These are phyloP conservation scores for Emergomyces pasteurianus DNA, from an alignment of 2,329 filamentous ascomycete species.

Conservation along the genomic window DNA sequence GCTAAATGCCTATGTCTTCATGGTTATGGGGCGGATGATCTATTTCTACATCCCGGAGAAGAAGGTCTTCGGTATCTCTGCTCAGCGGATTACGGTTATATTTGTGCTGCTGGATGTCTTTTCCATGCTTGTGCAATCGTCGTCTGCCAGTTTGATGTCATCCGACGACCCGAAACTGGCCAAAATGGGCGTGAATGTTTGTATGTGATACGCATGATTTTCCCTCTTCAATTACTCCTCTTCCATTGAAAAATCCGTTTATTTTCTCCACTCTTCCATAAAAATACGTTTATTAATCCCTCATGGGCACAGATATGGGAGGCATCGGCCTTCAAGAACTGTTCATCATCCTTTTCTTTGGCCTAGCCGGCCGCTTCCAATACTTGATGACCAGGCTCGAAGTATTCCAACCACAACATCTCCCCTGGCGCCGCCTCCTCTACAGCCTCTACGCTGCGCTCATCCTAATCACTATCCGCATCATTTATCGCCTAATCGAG, in stretches of 20 bases:
- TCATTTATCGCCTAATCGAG: slow-evolving; percentile 48
- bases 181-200: slow-evolving; percentile 17
- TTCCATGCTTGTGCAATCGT: slow-evolving; percentile 13
- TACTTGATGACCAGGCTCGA: slow-evolving; percentile 23
- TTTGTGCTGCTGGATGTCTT: slow-evolving; percentile 34
- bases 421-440: slow-evolving; percentile 28
- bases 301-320: slow-evolving; percentile 15
- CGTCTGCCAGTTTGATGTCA: slow-evolving; percentile 12
- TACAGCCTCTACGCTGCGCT: slow-evolving; percentile 42
- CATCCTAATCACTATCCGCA: slow-evolving; percentile 40
- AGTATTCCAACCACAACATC: slow-evolving; percentile 20
- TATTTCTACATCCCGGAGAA: slow-evolving; percentile 31
- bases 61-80: slow-evolving; percentile 27
- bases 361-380: slow-evolving; percentile 41
- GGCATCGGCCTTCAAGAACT: slow-evolving; percentile 40
- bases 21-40: slow-evolving; percentile 37
- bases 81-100: slow-evolving; percentile 24
- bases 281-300: background rate
- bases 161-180: slow-evolving; percentile 7
- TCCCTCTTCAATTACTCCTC: background rate
- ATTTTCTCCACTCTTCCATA: background rate
- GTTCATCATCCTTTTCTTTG: slow-evolving; percentile 39
- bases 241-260: background rate
- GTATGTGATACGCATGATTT: slow-evolving; percentile 5
- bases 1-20: slow-evolving; percentile 39